Evolutionary conservation across 257 asterid species (phyloP).

Genomic region (Solanum sitiens): DNA sequence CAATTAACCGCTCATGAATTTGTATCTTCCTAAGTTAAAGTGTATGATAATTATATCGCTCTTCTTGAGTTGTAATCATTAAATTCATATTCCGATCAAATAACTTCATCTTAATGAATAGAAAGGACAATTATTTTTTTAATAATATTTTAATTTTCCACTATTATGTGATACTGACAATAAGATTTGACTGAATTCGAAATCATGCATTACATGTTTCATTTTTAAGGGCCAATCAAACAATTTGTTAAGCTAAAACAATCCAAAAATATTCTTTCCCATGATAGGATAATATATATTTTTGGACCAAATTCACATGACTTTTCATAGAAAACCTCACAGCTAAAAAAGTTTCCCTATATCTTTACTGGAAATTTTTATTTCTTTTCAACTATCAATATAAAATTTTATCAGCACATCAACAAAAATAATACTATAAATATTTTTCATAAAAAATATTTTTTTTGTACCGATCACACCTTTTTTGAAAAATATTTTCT

Average conservation of each 20-base stretch:
- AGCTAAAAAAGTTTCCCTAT: neutral
- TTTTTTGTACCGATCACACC: accelerated
- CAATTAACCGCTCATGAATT: neutral
- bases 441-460: neutral
- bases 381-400: neutral
- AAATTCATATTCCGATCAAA: too few species aligned
- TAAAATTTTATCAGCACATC: neutral
- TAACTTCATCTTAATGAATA: too few species aligned
- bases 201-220: neutral
- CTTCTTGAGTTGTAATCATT: too few species aligned
- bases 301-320: neutral
- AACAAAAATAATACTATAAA: neutral
- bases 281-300: neutral
- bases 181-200: neutral
- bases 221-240: neutral
- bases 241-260: neutral
- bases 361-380: neutral
- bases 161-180: accelerated
- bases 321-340: neutral
- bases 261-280: neutral
- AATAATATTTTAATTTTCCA: too few species aligned
- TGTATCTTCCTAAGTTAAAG: too few species aligned
- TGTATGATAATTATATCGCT: too few species aligned
- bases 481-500: neutral
- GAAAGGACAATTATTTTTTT: too few species aligned